A percentile compares a stretch with the other conserved stretches of the same genome.
Conservation (phyloP, 1,284 basidiomycete species). For the Cystobasidium slooffiae region DNA sequence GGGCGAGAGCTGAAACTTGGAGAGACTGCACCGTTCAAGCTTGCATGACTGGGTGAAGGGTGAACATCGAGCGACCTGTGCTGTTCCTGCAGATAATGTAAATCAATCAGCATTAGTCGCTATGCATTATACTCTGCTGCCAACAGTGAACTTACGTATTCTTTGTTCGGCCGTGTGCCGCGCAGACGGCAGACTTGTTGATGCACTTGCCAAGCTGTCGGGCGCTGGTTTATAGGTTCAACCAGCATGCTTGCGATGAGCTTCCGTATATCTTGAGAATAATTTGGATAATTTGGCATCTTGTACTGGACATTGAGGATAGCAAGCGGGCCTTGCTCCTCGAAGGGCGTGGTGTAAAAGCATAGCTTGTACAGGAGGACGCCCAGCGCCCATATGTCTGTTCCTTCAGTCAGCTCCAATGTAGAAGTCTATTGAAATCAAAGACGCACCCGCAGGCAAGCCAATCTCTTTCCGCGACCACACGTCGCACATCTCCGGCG, state of each 20-base stretch:
- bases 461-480: constrained; percentile 80
- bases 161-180: constrained; percentile 48
- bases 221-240: constrained; percentile 42
- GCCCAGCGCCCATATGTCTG: constrained; percentile 76
- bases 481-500: constrained; percentile 97
- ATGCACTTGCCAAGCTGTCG: constrained; percentile 55
- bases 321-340: constrained; percentile 92
- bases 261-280: constrained; percentile 81
- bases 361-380: constrained; percentile 82
- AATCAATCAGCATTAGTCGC: neutral
- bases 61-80: constrained; percentile 3
- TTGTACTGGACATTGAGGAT: constrained; percentile 96
- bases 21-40: constrained; percentile 37
- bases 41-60: constrained; percentile 16
- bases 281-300: constrained; percentile 88
- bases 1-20: constrained; percentile 25
- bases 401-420: neutral
- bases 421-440: neutral
- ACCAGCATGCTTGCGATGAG: constrained; percentile 72
- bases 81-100: neutral
- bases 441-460: constrained; percentile 72
- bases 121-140: neutral
- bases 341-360: constrained; percentile 94
- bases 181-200: constrained; percentile 53
- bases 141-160: constrained; percentile 32